These are phyloP conservation scores for Orbilia brochopaga DNA, from an alignment of 2,329 filamentous ascomycete genomes.

Conservation along the genomic window DNA sequence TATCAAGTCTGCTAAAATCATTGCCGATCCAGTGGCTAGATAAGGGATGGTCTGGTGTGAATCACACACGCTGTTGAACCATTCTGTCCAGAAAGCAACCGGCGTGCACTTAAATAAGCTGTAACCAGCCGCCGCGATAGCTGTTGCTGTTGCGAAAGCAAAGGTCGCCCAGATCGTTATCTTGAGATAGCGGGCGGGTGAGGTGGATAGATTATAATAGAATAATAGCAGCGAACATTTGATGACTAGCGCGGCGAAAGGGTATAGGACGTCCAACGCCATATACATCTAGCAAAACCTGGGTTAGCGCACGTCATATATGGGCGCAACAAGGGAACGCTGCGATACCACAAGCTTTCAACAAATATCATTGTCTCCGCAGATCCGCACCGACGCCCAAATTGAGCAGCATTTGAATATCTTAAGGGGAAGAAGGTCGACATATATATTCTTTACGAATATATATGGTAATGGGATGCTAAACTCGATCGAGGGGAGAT, in stretches of 20 bases:
- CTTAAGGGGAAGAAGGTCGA: too few relatives aligned
- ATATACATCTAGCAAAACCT: conserved; percentile 29
- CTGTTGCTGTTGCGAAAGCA: conserved; percentile 18
- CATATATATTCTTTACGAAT: not conserved
- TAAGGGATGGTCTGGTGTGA: conserved; percentile 35
- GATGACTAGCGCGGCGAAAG: conserved; percentile 31
- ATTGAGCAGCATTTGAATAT: too few relatives aligned
- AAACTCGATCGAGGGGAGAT: not conserved
- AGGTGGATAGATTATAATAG: conserved; percentile 33
- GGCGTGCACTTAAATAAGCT: conserved; percentile 42
- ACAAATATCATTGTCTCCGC: too few relatives aligned
- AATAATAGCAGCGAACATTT: conserved; percentile 46
- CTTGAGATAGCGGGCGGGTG: conserved; percentile 25
- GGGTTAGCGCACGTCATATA: conserved; percentile 4
- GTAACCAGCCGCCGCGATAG: conserved; percentile 14
- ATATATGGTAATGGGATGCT: conserved; percentile 2
- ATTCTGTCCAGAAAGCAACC: conserved; percentile 41
- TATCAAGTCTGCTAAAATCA: conserved; percentile 41
- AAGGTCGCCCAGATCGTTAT: conserved; percentile 41
- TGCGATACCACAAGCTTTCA: too few relatives aligned
- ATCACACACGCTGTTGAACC: conserved; percentile 39
- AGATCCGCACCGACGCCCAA: too few relatives aligned
- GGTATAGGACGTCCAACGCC: conserved; percentile 35
- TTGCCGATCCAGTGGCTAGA: conserved; percentile 26
- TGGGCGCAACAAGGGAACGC: too few relatives aligned